These are phyloP conservation scores for Fusarium globosum DNA, from an alignment of 2,329 filamentous ascomycete species.

Conservation along the genomic window DNA sequence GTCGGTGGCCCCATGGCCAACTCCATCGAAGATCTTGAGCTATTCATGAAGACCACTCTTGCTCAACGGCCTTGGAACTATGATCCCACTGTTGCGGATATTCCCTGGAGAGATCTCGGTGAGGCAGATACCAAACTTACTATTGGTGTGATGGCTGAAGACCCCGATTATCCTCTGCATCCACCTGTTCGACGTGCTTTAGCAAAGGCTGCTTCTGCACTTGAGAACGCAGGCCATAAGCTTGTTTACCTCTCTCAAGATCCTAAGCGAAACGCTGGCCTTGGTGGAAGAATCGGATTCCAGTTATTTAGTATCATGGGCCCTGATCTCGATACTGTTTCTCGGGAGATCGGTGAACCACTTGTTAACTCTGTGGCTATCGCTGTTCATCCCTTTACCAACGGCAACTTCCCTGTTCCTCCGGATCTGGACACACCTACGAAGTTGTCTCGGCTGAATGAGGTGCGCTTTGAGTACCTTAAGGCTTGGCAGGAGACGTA, in stretches of 20 bases:
- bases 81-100: conserved; percentile 54
- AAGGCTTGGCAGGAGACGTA: conserved; percentile 32
- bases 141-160: conserved; percentile 61
- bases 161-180: conserved; percentile 60
- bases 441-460: conserved; percentile 11
- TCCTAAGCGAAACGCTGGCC: conserved; percentile 12
- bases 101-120: conserved; percentile 57
- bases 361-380: conserved; percentile 32
- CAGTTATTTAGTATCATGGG: conserved; percentile 34
- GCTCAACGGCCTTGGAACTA: conserved; percentile 56
- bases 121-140: conserved; percentile 37
- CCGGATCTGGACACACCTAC: not conserved
- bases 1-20: conserved; percentile 57
- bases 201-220: conserved; percentile 50
- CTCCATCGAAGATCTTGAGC: conserved; percentile 46
- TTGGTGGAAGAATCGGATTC: conserved; percentile 33
- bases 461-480: conserved; percentile 4
- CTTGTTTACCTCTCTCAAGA: conserved; percentile 51
- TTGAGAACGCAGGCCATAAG: conserved; percentile 58
- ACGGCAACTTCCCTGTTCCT: conserved; percentile 23
- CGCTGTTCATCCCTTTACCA: conserved; percentile 31
- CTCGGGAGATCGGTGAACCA: conserved; percentile 31
- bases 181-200: conserved; percentile 61
- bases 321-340: conserved; percentile 19
- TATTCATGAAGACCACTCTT: conserved; percentile 53